Percentiles rank a stretch among this genome's conserved stretches.
Evolutionary conservation across 257 asterid species (phyloP).

Genomic region (Nicotiana sylvestris): DNA sequence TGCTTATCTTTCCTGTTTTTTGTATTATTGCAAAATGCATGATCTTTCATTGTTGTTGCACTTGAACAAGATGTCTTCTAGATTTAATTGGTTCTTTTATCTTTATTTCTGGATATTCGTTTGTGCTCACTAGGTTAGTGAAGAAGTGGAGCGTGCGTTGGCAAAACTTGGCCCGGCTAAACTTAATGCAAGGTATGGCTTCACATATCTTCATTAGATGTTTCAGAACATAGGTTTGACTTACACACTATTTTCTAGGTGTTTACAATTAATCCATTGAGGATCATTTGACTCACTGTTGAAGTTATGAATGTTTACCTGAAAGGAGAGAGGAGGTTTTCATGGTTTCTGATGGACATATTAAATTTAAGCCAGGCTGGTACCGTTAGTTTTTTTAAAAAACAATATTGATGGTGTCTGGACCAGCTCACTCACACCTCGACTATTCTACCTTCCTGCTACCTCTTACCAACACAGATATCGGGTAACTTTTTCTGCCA

Average conservation of each 20-base stretch:
- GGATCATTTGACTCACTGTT: neutral
- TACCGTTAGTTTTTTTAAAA: too few relatives aligned
- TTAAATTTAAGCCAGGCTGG: neutral
- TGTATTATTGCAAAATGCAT: neutral
- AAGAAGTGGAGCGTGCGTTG: constrained; percentile 98
- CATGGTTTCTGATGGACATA: neutral
- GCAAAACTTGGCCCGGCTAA: constrained; percentile 74
- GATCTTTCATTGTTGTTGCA: neutral
- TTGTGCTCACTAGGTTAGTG: constrained; percentile 71
- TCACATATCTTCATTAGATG: neutral
- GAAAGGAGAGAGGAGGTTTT: neutral
- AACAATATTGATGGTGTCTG: too few relatives aligned
- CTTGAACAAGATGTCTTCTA: neutral
- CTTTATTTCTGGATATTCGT: constrained; percentile 5
- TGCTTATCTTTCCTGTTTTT: neutral
- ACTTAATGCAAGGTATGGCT: constrained; percentile 61
- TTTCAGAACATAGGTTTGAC: neutral
- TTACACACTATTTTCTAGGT: neutral
- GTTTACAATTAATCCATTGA: neutral
- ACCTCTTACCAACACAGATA: too few relatives aligned
- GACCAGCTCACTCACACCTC: too few relatives aligned
- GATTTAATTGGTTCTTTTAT: constrained; percentile 9
- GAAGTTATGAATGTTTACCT: neutral
- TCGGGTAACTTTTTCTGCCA: too few relatives aligned
- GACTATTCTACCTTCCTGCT: too few relatives aligned